Base-by-base conservation (phyloP, 805 yeast genomes). In the Candida gorgasii region DNA sequence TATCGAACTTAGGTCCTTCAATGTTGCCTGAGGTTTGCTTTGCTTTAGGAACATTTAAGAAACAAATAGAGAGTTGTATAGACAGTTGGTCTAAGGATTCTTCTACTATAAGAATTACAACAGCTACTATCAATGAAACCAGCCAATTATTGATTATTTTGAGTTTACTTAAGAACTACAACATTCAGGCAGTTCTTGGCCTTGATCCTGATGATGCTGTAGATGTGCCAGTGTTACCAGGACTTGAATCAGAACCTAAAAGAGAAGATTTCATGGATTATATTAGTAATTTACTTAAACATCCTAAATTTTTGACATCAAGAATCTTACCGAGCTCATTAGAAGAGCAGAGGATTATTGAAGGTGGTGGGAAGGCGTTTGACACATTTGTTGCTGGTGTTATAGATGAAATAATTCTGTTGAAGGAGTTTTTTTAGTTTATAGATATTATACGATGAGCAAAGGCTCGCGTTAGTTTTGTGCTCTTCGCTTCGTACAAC, bases 241-340 rank as follows among this genome's bases (percentile, higher is more conserved):
- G 89, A 0, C 62, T 86, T 36, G 89, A 84, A 43, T 70, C 77
- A 1, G 72, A 67, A 26, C 69, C 75, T 20, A 84, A 82, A 45
- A 72, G 84, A 45, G 75, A 72, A n/a, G 79, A 75, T 18, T 74
- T 90, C 47, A 66, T 72, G 3, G 78, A 73, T 32, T 78, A 84
- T 8, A 64, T 89, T 43, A 84, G 78, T 42, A 86, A 88, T 50
- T 71, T 90, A 30, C 71, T 88, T 47, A 83, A 90, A 19, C 97
- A 90, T 62, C 96, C 96, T 11, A 89, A 88, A 60, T 89, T 82
- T 51, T 66, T 90, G 47, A 75, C 86, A 4, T 77, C 90, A 5
- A 69, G 93, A 50, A 73, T 86, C 3, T 70, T 76, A 2, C 78
- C 90, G 2, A 75, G 83, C 2, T 76, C 82, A 9, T 37, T 69